A percentile compares a stretch with the other conserved stretches of the same genome.
Conservation (phyloP, 2,329 filamentous ascomycete genomes). For the Didymella pomorum region DNA sequence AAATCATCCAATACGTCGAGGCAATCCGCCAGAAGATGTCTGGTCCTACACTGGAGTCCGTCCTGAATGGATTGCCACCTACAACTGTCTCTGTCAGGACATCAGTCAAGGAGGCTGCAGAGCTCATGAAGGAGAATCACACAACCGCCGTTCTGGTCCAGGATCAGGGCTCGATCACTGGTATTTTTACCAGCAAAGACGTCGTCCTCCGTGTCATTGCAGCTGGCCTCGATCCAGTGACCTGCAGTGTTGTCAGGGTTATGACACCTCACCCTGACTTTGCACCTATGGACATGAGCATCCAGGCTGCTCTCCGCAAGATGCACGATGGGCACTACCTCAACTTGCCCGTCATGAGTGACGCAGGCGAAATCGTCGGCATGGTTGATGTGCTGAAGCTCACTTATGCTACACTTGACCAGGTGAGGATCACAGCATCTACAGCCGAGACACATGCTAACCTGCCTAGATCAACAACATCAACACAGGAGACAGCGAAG, state of each 20-base stretch:
- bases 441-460: conserved; percentile 15
- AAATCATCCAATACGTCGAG: conserved; percentile 99
- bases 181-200: conserved; percentile 99
- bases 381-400: conserved; percentile 99
- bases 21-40: conserved; percentile 96
- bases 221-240: conserved; percentile 89
- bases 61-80: conserved; percentile 88
- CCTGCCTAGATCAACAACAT: conserved; percentile 79
- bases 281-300: conserved; percentile 98
- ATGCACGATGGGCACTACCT: conserved; percentile 99
- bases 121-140: conserved; percentile 98
- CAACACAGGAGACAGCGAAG: conserved; percentile 85
- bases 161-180: conserved; percentile 95
- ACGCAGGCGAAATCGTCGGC: conserved; percentile 93
- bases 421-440: conserved; percentile 63
- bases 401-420: conserved; percentile 96
- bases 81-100: conserved; percentile 95
- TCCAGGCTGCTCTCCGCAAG: conserved; percentile 95
- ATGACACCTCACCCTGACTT: conserved; percentile 99
- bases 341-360: conserved; percentile 98
- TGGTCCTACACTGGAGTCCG: conserved; percentile 92
- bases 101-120: conserved; percentile 93
- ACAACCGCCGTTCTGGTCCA: conserved; percentile 96
- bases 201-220: conserved; percentile 98
- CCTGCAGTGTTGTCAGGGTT: conserved; percentile 96